phyloP scores from a whole-genome alignment of 1,284 basidiomycete genomes.

The Puccinia horiana region DNA sequence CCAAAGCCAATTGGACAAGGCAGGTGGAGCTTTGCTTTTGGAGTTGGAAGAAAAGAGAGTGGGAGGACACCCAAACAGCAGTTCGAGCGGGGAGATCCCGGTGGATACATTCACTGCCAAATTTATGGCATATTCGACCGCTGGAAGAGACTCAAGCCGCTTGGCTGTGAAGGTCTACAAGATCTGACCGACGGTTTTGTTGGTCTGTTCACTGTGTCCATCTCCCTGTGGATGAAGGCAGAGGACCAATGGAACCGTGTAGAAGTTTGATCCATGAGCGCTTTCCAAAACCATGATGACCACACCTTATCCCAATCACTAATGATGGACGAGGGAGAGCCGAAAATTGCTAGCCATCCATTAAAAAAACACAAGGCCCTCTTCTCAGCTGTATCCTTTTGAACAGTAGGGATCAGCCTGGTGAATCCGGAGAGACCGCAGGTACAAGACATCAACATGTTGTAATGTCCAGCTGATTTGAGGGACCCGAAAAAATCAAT shows the following conservation, averaged over 20 bases:
- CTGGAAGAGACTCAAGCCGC: slow-evolving; percentile 49
- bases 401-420: not conserved
- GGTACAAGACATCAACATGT: not conserved
- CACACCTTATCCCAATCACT: slow-evolving; percentile 55
- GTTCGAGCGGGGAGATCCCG: slow-evolving; percentile 49
- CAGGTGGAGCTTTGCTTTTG: not conserved
- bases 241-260: not conserved
- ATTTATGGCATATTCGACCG: slow-evolving; percentile 51
- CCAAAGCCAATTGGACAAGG: not conserved
- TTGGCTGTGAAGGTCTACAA: slow-evolving; percentile 50
- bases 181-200: slow-evolving; percentile 58
- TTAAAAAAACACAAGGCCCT: not conserved
- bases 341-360: slow-evolving; percentile 18
- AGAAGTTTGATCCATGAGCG: slow-evolving; percentile 10
- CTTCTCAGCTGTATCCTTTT: not conserved
- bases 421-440: not conserved
- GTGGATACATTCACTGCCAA: slow-evolving; percentile 50
- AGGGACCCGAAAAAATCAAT: not conserved
- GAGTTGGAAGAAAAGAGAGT: slow-evolving; percentile 31
- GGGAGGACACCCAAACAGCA: slow-evolving; percentile 33
- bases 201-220: slow-evolving; percentile 51
- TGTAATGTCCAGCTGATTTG: not conserved
- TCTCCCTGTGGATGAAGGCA: slow-evolving; percentile 53
- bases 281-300: slow-evolving; percentile 54
- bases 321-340: slow-evolving; percentile 53